Base-by-base conservation (phyloP, 148 eudicot species). In the Beta vulgaris region DNA sequence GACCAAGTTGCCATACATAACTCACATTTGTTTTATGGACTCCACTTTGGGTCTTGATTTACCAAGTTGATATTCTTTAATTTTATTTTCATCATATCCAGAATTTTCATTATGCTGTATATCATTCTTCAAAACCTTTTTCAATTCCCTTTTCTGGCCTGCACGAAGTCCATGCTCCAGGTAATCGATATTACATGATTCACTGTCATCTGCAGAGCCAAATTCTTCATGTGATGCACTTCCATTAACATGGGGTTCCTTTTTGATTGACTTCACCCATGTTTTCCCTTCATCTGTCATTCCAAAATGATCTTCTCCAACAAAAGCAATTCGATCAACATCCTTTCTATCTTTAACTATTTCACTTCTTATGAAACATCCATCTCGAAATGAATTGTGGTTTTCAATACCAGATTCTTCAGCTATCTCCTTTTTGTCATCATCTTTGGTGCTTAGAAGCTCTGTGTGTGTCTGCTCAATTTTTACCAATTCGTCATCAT, bases 21-120 rank as follows among this genome's bases (percentile, higher is more conserved):
- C 82, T 78, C 74, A 84, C 86, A 23, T 57, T 59, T 51, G 44
- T 34, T 57, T 67, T 68, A 55, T 23, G 46, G 76, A 39, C 48
- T 59, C 44, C 44, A 68, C 43, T 73, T 68, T 79, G 59, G 44
- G 37, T 59, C 66, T 77, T 54, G 73, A 74, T 49, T 61, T 69
- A 32, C 29, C 35, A 44, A 2, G 53, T n/a, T 21, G n/a, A 8
- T 39, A 40, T 34, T 72, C 76, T 37, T 71, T 68, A 73, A 26
- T 3, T 21, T 79, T 74, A 69, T 31, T 60, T 11, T 68, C 74
- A 68, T 67, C 65, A 64, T 55, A 54, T 37, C 62, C 66, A 73
- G 60, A 65, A 25, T 23, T 16, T 73, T 67, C 43, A 3, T 15
- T 55, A 40, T 37, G 53, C 10, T 54, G 71, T 58, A 53, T 12